Percentiles rank a stretch among this genome's conserved stretches.
Conservation (phyloP, 2,329 filamentous ascomycete genomes). For the Trichoderma citrinoviride region DNA sequence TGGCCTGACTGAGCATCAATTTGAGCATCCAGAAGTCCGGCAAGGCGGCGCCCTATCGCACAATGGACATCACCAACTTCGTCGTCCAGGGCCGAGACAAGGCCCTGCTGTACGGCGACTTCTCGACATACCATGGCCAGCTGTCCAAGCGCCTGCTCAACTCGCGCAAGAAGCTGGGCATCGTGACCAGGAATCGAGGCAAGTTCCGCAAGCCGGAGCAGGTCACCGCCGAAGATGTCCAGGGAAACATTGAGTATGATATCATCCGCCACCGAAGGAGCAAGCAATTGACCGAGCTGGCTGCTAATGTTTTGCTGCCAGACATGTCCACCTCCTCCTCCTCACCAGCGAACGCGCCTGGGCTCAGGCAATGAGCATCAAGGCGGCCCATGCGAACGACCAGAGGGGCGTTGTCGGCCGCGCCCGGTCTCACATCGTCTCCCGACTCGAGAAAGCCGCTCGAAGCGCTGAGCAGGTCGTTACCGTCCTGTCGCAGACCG, state of each 20-base stretch:
- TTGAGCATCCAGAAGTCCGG: neutral
- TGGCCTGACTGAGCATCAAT: constrained; percentile 6
- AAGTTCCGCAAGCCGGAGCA: constrained; percentile 74
- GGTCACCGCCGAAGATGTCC: constrained; percentile 73
- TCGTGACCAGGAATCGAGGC: constrained; percentile 78
- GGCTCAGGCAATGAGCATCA: constrained; percentile 95
- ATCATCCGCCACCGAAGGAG: neutral
- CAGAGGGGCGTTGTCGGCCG: constrained; percentile 75
- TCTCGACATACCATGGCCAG: constrained; percentile 77
- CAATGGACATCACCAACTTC: constrained; percentile 88
- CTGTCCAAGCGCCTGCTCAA: constrained; percentile 79
- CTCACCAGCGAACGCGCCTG: constrained; percentile 87
- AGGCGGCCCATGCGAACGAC: constrained; percentile 75
- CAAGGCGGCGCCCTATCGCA: neutral
- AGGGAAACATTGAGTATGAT: constrained; percentile 70
- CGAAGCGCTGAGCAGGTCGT: constrained; percentile 67
- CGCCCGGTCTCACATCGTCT: constrained; percentile 83
- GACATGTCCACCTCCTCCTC: constrained; percentile 74
- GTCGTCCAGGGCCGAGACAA: constrained; percentile 76
- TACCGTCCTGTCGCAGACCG: constrained; percentile 60
- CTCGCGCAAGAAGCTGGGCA: constrained; percentile 78
- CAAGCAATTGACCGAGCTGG: constrained; percentile 9
- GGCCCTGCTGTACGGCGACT: constrained; percentile 84
- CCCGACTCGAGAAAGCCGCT: constrained; percentile 77
- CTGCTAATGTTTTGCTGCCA: constrained; percentile 34